Percentiles rank a stretch among this genome's conserved stretches.
These are phyloP conservation scores for Ogataea hybrid DNA, from an alignment of 1,139 yeast species.

Conservation along the genomic window DNA sequence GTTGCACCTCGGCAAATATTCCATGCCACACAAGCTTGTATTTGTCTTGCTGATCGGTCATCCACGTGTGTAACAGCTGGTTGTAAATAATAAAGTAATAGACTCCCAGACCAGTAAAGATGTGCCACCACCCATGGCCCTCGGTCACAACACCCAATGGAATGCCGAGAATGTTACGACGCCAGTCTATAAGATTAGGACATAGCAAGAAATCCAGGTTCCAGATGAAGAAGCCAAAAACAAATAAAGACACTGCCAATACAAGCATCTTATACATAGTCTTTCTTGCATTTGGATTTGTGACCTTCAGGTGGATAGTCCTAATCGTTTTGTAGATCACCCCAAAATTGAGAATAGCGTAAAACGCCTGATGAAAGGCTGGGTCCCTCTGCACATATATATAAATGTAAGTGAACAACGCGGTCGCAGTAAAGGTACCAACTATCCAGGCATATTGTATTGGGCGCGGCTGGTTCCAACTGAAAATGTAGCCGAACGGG, in stretches of 20 bases:
- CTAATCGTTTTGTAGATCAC: constrained; percentile 31
- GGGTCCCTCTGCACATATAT: constrained; percentile 69
- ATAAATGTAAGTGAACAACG: constrained; percentile 60
- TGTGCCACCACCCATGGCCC: constrained; percentile 99
- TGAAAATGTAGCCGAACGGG: constrained; percentile 87
- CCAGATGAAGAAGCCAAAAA: constrained; percentile 60
- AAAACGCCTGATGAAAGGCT: constrained; percentile 80
- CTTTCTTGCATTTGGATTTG: constrained; percentile 19
- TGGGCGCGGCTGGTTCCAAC: constrained; percentile 50
- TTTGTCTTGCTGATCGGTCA: constrained; percentile 28
- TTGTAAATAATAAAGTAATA: constrained; percentile 35
- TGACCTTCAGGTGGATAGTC: constrained; percentile 23
- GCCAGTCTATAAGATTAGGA: constrained; percentile 52
- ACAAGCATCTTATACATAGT: constrained; percentile 26
- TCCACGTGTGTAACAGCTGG: constrained; percentile 32
- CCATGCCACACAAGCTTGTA: constrained; percentile 32
- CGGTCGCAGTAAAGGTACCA: constrained; percentile 55
- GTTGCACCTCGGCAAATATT: constrained; percentile 29
- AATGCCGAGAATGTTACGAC: constrained; percentile 71
- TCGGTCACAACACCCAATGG: constrained; percentile 88
- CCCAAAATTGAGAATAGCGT: constrained; percentile 56
- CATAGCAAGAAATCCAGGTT: constrained; percentile 63
- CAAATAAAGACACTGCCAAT: constrained; percentile 42
- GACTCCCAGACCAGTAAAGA: constrained; percentile 73
- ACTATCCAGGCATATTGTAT: constrained; percentile 31